Evolutionary conservation across 2,329 filamentous ascomycete species (phyloP), one percentile per base, ranked within the genome.

Genomic region (Emergomyces orientalis): DNA sequence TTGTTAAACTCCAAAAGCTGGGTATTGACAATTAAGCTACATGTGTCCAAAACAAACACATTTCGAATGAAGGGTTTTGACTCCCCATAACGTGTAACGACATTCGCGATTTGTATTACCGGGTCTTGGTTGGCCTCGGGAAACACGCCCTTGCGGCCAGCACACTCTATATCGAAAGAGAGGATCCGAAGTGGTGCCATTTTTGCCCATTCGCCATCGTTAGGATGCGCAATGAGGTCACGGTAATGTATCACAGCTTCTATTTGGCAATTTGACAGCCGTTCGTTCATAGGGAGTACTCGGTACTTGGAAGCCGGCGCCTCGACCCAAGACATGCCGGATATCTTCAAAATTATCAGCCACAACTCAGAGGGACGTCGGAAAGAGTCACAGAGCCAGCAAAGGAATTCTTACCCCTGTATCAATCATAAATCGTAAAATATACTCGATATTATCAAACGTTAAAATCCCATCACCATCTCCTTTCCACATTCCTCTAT

Each of bases 81-180:
- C 69, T 99, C 94, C 81, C 94, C 94, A 67, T 96, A 97, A 71
- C 87, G 83, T 39, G 92, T 97, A 22, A 99, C 93, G 6, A 97
- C 86, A 70, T 97, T 97, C 63, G 94, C 94, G 67, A 99, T 99
- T 74, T 99, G 94, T 68, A 99, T 99, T 67, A 99, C 92, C 0
- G 93, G 91, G 70, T 99, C 94, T 25, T 90, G 79, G 65, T 93
- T 86, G 11, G 95, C 87, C 75, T 99, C 94, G 0, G 95, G 94
- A 71, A 99, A 99, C 71, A 99, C 89, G 67, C 94, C 94, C 77
- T 99, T 97, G 69, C 95, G 89, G 60, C 94, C 94, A 69, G 94
- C 94, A 75, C 94, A 99, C 76, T 99, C 94, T 69, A 99, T 99
- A 84, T 99, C 94, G 71, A 99, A 97, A 4, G 94, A 97, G 55